phyloP scores from a whole-genome alignment of 78 protist species.

The Dictyostelium discoideum region dicty_2.7 NC_007091.3:5059001-5059500 shows the following conservation, averaged over 20 bases:
- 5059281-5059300: conserved; percentile 84
- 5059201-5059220: conserved; percentile 8
- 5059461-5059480: conserved; percentile 54
- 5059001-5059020: conserved; percentile 83
- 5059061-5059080: conserved; percentile 81
- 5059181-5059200: conserved; percentile 4
- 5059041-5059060: conserved; percentile 81
- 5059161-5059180: background rate
- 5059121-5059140: conserved; percentile 24
- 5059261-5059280: conserved; percentile 84
- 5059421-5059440: background rate
- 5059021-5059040: conserved; percentile 62
- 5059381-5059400: background rate
- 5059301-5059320: conserved; percentile 80
- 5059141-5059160: background rate
- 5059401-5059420: background rate
- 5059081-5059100: conserved; percentile 73
- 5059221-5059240: background rate
- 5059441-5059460: background rate
- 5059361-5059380: background rate
- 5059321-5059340: conserved; percentile 82
- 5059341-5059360: conserved; percentile 12
- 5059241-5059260: conserved; percentile 65
- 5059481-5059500: conserved; percentile 61
- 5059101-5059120: conserved; percentile 45